Percentiles rank a stretch among this genome's conserved stretches.
These are phyloP conservation scores for Malus orientalis DNA, from an alignment of 306 rosid species.

Conservation along the genomic window DNA sequence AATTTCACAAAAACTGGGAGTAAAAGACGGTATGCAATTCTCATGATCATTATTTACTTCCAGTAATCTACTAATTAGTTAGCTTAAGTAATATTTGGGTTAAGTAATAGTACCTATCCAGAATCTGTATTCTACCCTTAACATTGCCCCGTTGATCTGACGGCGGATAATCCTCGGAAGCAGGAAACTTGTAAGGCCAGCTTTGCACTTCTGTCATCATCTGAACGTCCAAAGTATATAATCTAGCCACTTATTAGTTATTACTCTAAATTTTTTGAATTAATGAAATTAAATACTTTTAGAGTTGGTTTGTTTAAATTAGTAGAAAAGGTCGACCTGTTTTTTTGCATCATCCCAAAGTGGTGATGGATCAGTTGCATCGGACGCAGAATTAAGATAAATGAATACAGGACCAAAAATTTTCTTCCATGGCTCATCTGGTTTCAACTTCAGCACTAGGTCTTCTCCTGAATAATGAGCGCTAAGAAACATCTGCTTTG, in stretches of 20 bases:
- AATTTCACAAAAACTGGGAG: neutral
- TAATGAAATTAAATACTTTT: too few species aligned
- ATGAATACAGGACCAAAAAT: slow-evolving; percentile 39
- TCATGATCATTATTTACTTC: too few species aligned
- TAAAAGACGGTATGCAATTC: neutral
- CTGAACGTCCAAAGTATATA: neutral
- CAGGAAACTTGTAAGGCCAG: slow-evolving; percentile 37
- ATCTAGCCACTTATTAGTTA: too few species aligned
- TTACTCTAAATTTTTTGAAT: neutral
- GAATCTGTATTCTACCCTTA: slow-evolving; percentile 21
- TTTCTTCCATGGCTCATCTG: slow-evolving; percentile 39
- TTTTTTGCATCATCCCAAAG: slow-evolving; percentile 41
- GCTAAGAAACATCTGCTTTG: slow-evolving; percentile 34
- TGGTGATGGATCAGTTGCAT: slow-evolving; percentile 3
- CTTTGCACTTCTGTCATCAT: slow-evolving; percentile 23
- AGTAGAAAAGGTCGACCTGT: slow-evolving; percentile 14
- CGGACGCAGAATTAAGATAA: slow-evolving; percentile 20
- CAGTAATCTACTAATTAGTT: neutral
- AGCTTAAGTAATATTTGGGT: neutral
- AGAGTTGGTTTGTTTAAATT: neutral
- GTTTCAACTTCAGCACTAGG: slow-evolving; percentile 27
- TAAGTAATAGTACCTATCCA: slow-evolving; percentile 20
- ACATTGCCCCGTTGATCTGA: slow-evolving; percentile 25
- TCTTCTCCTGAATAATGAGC: slow-evolving; percentile 44
- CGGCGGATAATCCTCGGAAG: slow-evolving; percentile 28